phyloP scores from a whole-genome alignment of 2,329 filamentous ascomycete genomes.

The Apiospora pterosperma region DNA sequence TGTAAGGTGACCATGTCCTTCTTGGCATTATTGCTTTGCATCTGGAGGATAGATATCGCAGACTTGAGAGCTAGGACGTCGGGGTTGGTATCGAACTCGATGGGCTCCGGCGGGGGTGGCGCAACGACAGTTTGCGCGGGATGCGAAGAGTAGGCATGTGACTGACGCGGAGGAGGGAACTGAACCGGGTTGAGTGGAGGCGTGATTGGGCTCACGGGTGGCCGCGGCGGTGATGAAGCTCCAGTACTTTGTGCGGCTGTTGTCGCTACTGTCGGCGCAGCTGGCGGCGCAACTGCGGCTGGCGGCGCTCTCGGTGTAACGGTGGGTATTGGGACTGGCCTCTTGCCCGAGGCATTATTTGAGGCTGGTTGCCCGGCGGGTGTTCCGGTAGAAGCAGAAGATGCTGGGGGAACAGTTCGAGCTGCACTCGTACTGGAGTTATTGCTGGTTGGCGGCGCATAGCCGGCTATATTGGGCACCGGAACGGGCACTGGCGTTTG shows the following conservation, averaged over 20 bases:
- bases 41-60: constrained; percentile 80
- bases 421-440: not conserved
- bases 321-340: not conserved
- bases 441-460: not conserved
- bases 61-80: constrained; percentile 85
- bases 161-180: constrained; percentile 22
- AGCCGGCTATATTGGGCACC: constrained; percentile 6
- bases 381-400: not conserved
- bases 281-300: not conserved
- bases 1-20: constrained; percentile 71
- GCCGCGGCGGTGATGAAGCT: constrained; percentile 41
- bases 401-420: not conserved
- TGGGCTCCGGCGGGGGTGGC: constrained; percentile 47
- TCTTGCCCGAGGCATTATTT: not conserved
- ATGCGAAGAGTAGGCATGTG: constrained; percentile 22
- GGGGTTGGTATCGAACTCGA: constrained; percentile 65
- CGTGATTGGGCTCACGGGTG: constrained; percentile 54
- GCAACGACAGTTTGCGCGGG: constrained; percentile 11
- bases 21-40: constrained; percentile 76
- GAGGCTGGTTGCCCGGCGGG: not conserved
- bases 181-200: constrained; percentile 41
- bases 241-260: constrained; percentile 17
- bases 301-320: constrained; percentile 6
- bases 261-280: not conserved
- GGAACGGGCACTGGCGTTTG: constrained; percentile 9